A percentile compares a stretch with the other conserved stretches of the same genome.
phyloP scores from a whole-genome alignment of 2,329 filamentous ascomycete species.

The Fusarium acutatum region DNA sequence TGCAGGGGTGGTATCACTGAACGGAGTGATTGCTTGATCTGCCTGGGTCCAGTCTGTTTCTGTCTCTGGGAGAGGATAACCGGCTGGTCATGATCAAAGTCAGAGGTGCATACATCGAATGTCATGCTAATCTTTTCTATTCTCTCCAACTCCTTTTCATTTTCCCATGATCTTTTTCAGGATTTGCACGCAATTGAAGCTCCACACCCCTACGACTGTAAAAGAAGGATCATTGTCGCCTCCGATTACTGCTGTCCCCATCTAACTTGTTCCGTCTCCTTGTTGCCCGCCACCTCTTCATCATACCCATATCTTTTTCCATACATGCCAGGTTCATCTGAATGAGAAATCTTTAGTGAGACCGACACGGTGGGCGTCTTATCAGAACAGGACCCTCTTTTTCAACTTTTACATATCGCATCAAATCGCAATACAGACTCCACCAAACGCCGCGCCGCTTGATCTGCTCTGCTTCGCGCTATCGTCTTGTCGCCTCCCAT shows the following conservation, averaged over 20 bases:
- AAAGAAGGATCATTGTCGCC: slow-evolving; percentile 28
- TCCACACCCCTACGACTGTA: slow-evolving; percentile 21
- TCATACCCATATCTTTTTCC: slow-evolving; percentile 5
- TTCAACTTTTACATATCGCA: slow-evolving; percentile 37
- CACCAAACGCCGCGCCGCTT: slow-evolving; percentile 36
- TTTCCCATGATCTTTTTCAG: not conserved
- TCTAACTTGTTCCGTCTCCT: slow-evolving; percentile 2
- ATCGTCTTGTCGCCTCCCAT: slow-evolving; percentile 34
- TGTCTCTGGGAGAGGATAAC: not conserved
- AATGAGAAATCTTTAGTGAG: slow-evolving; percentile 16
- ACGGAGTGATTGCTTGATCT: slow-evolving; percentile 9
- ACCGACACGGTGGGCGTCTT: slow-evolving; percentile 37
- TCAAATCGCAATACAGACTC: slow-evolving; percentile 35
- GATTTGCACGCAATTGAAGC: slow-evolving; percentile 1
- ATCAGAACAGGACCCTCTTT: slow-evolving; percentile 42
- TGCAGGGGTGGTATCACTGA: slow-evolving; percentile 24
- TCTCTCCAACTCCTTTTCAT: not conserved
- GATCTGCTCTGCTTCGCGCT: slow-evolving; percentile 36
- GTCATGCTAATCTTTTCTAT: slow-evolving; percentile 24
- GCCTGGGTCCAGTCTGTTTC: not conserved
- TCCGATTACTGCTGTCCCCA: slow-evolving; percentile 21
- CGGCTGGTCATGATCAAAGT: slow-evolving; percentile 20
- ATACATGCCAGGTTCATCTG: slow-evolving; percentile 20
- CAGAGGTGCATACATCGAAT: slow-evolving; percentile 35
- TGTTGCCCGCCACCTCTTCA: slow-evolving; percentile 3